Base-by-base conservation (phyloP, 805 yeast species). In the Millerago galiae region DNA sequence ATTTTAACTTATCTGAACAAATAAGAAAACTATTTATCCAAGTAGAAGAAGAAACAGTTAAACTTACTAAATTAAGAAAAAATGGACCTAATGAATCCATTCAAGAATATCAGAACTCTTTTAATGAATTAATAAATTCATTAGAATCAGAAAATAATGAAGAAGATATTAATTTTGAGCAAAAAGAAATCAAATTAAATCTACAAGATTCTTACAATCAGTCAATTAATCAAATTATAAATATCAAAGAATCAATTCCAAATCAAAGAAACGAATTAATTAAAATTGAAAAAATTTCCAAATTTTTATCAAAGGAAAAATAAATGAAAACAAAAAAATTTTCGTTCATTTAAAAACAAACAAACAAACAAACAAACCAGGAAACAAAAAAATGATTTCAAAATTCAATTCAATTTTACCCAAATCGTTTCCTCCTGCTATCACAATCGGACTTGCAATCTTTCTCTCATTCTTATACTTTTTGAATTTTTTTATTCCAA, bases 31-130 rank as follows among this genome's bases (percentile, higher is more conserved):
- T 75, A 38, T 75, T 83, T 47, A 70, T 70, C 38, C 68, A 72
- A 31, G 80, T 84, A 44, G 95, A 86, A 49, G 72, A 70, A 37
- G 75, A 74, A 46, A 77, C 87, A 0, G 71, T 77, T 1, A 71
- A 67, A 43, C 72, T 81, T 14, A 73, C 86, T 0, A 65, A 67
- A 17, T 59, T 81, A 41, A 64, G 93, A 38, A 67, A 76, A 38
- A 68, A 68, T 15, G 65, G 74, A 11, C 89, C 88, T 0, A 46
- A 48, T 10, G 56, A 59, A 38, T 64, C 74, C 7, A 66, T 56
- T 29, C 51, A 52, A 10, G 56, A 54, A n/a, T 74, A 70, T 48
- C 62, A 63, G 36, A 56, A 62, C 35, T 67, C 53, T 58, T 58
- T 30, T 54, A 67, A 13, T 71, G 27, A 66, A 49, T 45, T 54